phyloP scores from a whole-genome alignment of 371 early-diverging fungal genomes.

The Haplosporangium sp. region DNA sequence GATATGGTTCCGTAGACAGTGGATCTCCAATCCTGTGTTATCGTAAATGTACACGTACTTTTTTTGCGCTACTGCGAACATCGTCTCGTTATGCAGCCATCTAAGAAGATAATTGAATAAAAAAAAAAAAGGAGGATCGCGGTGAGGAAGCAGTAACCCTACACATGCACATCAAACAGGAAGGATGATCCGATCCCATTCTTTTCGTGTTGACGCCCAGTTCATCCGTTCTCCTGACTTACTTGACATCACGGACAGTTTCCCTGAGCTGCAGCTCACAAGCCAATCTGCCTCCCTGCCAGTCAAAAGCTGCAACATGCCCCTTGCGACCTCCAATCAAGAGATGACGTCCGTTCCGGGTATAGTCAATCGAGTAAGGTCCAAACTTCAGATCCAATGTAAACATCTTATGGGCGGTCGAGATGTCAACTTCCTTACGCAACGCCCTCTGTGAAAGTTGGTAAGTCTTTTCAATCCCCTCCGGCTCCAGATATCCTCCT shows the following conservation, averaged over 20 bases:
- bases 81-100: constrained; percentile 97
- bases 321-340: constrained; percentile 93
- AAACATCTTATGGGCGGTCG: constrained; percentile 86
- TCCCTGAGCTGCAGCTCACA: constrained; percentile 93
- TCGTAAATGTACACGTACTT: constrained; percentile 98
- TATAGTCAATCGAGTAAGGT: constrained; percentile 91
- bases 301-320: constrained; percentile 93
- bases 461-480: constrained; percentile 91
- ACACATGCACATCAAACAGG: too few relatives aligned
- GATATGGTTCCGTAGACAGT: constrained; percentile 88
- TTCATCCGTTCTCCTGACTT: constrained; percentile 51
- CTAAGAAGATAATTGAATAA: constrained; percentile 45
- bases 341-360: constrained; percentile 88
- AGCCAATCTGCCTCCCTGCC: constrained; percentile 84
- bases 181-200: too few relatives aligned
- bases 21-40: constrained; percentile 93
- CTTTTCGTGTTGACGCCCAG: background rate
- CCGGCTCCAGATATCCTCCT: constrained; percentile 86
- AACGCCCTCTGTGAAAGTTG: constrained; percentile 87
- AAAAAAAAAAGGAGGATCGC: constrained; percentile 8
- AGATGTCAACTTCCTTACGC: constrained; percentile 78
- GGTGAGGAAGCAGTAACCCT: background rate
- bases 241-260: constrained; percentile 91
- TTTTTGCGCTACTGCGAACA: constrained; percentile 98
- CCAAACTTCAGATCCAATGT: constrained; percentile 84